A percentile compares a stretch with the other conserved stretches of the same genome.
Evolutionary conservation across 805 yeast genomes (phyloP).

Genomic region (Wickerhamomyces sydowiorum): DNA sequence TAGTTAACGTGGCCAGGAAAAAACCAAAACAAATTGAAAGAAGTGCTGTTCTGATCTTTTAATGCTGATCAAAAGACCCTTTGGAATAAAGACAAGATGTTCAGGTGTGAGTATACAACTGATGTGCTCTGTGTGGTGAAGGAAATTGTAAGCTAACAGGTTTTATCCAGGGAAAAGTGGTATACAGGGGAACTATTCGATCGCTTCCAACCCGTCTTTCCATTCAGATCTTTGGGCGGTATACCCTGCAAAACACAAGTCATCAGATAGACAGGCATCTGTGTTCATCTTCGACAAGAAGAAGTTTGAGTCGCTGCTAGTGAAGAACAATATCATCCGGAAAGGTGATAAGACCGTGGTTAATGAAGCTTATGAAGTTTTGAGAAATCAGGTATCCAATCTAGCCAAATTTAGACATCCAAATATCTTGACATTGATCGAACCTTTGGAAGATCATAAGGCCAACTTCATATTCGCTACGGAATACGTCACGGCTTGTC

Average conservation of each 20-base stretch:
- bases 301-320: slow-evolving; percentile 53
- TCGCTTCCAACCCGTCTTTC: slow-evolving; percentile 68
- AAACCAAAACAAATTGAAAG: no score
- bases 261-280: slow-evolving; percentile 59
- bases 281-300: slow-evolving; percentile 86
- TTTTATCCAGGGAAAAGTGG: slow-evolving; percentile 35
- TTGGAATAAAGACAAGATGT: neutral
- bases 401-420: slow-evolving; percentile 88
- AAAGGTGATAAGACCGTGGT: slow-evolving; percentile 43
- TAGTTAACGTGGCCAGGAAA: no score
- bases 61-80: no score
- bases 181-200: slow-evolving; percentile 59
- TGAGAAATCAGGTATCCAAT: slow-evolving; percentile 63
- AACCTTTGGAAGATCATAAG: slow-evolving; percentile 85
- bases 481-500: slow-evolving; percentile 62
- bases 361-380: slow-evolving; percentile 58
- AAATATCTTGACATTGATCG: slow-evolving; percentile 72
- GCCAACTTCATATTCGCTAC: slow-evolving; percentile 76
- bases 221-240: slow-evolving; percentile 78
- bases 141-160: neutral
- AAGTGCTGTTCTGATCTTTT: no score
- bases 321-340: slow-evolving; percentile 42
- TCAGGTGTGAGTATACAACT: slow-evolving; percentile 1
- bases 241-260: slow-evolving; percentile 73
- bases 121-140: no score